A percentile compares a stretch with the other conserved stretches of the same genome.
Conservation (phyloP, 83 land plant genomes). For the Isoetes engelmannii region DNA sequence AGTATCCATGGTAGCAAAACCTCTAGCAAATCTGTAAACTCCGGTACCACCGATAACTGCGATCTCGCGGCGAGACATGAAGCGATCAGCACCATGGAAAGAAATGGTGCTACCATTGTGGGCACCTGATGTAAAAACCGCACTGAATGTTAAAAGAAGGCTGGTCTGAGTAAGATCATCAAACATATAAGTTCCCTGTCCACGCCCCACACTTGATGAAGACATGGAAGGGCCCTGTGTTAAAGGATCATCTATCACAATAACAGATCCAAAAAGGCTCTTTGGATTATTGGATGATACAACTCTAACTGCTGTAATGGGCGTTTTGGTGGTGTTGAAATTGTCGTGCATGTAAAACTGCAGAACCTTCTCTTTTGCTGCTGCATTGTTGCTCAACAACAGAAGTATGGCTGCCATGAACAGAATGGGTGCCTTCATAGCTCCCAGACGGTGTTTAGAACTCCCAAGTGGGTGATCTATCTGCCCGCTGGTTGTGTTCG, state of each 20-base stretch:
- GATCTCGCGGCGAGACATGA: background rate
- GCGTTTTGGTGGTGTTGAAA: background rate
- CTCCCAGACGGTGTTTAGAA: too few relatives aligned
- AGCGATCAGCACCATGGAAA: conserved; percentile 6
- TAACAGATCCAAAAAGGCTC: background rate
- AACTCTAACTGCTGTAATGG: background rate
- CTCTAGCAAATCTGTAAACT: background rate
- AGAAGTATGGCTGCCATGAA: too few relatives aligned
- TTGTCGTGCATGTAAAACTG: conserved; percentile 12
- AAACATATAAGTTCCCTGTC: conserved; percentile 9
- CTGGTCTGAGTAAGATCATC: background rate
- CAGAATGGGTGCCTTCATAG: too few relatives aligned
- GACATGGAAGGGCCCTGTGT: conserved; percentile 1
- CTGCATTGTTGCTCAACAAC: too few relatives aligned
- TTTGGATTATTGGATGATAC: background rate
- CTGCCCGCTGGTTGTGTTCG: too few relatives aligned
- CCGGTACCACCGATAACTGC: conserved; percentile 6
- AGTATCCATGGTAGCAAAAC: background rate
- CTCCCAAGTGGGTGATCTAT: too few relatives aligned
- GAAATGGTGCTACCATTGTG: background rate
- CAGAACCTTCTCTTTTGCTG: background rate
- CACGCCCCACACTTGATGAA: background rate
- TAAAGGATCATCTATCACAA: background rate
- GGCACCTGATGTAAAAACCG: background rate
- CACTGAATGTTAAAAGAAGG: background rate